Evolutionary conservation across 345 rosid species (phyloP), one percentile per base, ranked within the genome.

Genomic region (Aurinia saxatilis): DNA sequence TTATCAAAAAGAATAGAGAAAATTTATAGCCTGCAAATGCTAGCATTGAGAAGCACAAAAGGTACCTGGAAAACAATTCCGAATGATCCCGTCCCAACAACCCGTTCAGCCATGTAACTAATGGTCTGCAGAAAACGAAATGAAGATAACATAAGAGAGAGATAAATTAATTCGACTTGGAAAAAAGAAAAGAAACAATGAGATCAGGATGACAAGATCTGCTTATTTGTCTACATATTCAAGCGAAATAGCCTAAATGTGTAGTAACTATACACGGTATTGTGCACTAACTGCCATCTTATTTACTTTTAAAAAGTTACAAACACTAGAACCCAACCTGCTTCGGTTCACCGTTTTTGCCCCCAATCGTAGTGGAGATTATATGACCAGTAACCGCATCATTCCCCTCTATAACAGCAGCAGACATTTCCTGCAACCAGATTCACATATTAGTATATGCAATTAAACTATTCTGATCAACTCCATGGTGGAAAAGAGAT

Each of bases 51-150:
- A 37, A 11, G 27, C 58, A 64, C 8, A 49, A 49, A n/a, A 49
- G 44, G n/a, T 55, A 87, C 95, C 91, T 82, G 90, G 46, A 84
- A 87, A 46, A 87, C 95, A 39, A 84, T 74, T 56, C 91, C 91
- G 54, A 87, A 87, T 33, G 95, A 84, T 34, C 95, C 95, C 23
- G 81, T 82, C 27, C 91, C 95, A 31, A 84, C 86, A 49, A 82
- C 84, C 65, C 91, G 87, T 64, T 87, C 91, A 18, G 91, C 91
- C 95, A 87, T 87, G 80, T 87, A 87, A 70, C 87, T 87, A 71
- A 87, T 83, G 35, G 87, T 87, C 95, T 87, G 81, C 48, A 67
- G 57, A 10, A 6, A 38, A 51, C 33, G 60, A 4, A 11, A 65
- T 33, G 42, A 58, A n/a, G n/a, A n/a, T n/a, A n/a, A n/a, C n/a